Evolutionary conservation across 208 protist species (phyloP).

Genomic region (Leishmania tropica): DNA sequence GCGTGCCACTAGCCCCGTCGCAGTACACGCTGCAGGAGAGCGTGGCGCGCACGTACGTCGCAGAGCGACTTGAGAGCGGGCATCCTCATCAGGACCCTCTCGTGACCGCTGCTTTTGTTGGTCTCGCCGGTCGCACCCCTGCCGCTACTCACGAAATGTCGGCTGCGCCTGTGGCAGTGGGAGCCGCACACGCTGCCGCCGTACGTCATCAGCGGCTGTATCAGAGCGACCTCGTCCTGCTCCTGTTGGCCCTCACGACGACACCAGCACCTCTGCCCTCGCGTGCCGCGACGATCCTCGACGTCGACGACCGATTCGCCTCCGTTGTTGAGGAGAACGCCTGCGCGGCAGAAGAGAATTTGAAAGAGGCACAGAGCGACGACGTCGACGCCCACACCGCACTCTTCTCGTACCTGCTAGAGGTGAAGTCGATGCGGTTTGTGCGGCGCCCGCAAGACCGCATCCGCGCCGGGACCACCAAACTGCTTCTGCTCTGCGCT

Average conservation of each 20-base stretch:
- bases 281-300: not conserved
- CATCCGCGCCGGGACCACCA: slow-evolving; percentile 23
- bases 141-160: not conserved
- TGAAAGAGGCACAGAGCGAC: not conserved
- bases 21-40: slow-evolving; percentile 47
- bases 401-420: slow-evolving; percentile 52
- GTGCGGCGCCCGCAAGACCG: slow-evolving; percentile 30
- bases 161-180: not conserved
- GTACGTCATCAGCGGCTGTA: slow-evolving; percentile 64
- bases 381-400: slow-evolving; percentile 52
- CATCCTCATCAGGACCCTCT: slow-evolving; percentile 53
- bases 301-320: not conserved
- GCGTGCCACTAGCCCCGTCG: slow-evolving; percentile 34
- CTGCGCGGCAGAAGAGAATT: not conserved
- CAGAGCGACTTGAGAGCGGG: slow-evolving; percentile 58
- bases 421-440: slow-evolving; percentile 39
- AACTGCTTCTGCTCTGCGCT: slow-evolving; percentile 28
- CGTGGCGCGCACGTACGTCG: slow-evolving; percentile 36
- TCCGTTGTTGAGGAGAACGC: not conserved
- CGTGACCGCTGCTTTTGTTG: slow-evolving; percentile 47
- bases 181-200: not conserved
- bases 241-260: slow-evolving; percentile 63
- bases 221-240: slow-evolving; percentile 83
- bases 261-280: slow-evolving; percentile 18
- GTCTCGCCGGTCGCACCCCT: not conserved